Base-by-base conservation (phyloP, 805 yeast genomes). In the Cyberlindnera mycetangii region DNA sequence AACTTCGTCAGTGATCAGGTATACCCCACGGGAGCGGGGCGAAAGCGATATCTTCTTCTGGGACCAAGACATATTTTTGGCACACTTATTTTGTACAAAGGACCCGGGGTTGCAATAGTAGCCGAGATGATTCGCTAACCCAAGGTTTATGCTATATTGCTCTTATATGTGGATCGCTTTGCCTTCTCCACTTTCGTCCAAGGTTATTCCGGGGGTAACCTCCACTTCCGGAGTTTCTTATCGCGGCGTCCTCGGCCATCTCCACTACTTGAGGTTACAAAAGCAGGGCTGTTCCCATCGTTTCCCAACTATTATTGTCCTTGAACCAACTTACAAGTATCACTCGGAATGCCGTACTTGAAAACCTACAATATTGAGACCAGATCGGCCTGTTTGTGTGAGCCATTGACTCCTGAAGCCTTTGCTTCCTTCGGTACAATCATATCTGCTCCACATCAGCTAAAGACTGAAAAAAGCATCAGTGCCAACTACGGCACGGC, bases 401-500 rank as follows among this genome's bases (percentile, higher is more conserved):
- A 69, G 36, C 78, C 77, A 2, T 61, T 89, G 38, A 81, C 92
- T 0, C 89, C 89, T 0, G 79, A 74, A 30, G 60, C 74, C 1
- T 89, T 88, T 58, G 75, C 76, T 1, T 71, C 72, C 3, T 89
- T 72, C 60, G 97, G 97, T 1, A 79, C 84, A 0, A 81, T 87
- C 10, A 77, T 89, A 34, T 84, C 93, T 21, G 86, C 95, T 3
- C 78, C 76, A 48, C 85, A 88, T 55, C 95, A 87, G 62, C 69
- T 86, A 22, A 59, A 65, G 30, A 58, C 74, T 1, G 44, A 47
- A 17, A 30, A 39, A 21, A 61, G 72, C 25, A 60, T 75, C 5
- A 66, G 75, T 17, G 97, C 97, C 5, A 90, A 90, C 65, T 89
- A 90, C 59, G 97, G 97, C n/a, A 90, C 97, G 2, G 97, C 97